phyloP scores from a whole-genome alignment of 1,284 basidiomycete genomes.

The Puccinia sorghi region DNA sequence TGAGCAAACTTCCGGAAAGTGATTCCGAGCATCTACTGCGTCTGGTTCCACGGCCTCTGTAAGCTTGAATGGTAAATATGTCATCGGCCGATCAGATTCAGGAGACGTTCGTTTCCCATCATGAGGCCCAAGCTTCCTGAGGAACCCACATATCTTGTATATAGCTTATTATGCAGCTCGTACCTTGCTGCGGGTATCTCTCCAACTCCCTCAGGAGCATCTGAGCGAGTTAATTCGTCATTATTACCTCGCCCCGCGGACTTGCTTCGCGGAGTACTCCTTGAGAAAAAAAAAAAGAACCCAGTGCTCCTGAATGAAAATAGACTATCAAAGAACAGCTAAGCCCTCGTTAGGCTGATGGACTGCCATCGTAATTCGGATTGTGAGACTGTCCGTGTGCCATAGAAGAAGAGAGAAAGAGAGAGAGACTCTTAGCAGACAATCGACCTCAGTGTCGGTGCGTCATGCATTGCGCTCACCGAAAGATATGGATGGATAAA shows the following conservation, averaged over 20 bases:
- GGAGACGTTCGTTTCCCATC: constrained; percentile 3
- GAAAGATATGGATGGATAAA: constrained; percentile 1
- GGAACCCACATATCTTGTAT: not conserved
- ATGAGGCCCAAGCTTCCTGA: constrained; percentile 14
- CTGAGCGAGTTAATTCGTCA: not conserved
- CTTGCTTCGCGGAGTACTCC: not conserved
- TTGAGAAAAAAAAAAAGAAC: not conserved
- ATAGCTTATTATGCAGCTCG: not conserved
- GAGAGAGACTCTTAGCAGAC: not conserved
- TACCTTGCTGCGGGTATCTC: not conserved
- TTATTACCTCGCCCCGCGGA: not conserved
- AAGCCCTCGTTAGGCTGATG: not conserved
- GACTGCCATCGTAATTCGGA: not conserved
- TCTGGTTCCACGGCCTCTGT: not conserved
- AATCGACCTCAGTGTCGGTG: not conserved
- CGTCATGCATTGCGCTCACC: not conserved
- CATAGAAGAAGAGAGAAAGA: not conserved
- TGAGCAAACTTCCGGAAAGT: constrained; percentile 1
- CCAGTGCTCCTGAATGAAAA: not conserved
- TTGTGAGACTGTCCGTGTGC: not conserved
- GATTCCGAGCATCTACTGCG: constrained; percentile 4
- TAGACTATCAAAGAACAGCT: constrained; percentile 8
- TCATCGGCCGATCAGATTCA: constrained; percentile 41
- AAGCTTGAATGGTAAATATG: not conserved
- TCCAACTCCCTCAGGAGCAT: not conserved